Evolutionary conservation across 345 rosid genomes (phyloP), one percentile per base, ranked within the genome.

Genomic region (Salix caprea): DNA sequence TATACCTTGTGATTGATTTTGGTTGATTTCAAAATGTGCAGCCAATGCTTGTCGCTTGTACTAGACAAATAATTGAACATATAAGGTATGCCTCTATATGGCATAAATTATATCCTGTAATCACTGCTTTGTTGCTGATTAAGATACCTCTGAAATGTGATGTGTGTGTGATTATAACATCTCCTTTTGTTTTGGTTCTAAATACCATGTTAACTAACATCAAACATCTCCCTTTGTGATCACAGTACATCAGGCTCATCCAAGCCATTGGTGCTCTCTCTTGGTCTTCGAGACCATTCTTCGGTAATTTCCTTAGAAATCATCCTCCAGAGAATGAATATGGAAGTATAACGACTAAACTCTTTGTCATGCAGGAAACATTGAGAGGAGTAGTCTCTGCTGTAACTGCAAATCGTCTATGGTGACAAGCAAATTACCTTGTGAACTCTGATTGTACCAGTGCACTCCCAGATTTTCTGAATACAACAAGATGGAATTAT

Each of bases 251-350:
- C 82, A 44, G 93, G 86, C 48, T 84, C 89, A 64, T 85, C 97
- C 32, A 85, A 62, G 90, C 86, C 96, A 14, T 81, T 95, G 83
- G 86, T 95, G 76, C 88, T 95, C 23, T 86, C 98, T 48, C 97
- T 95, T 23, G 98, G 99, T 74, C 98, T 95, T 48, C 93, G 86
- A 84, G 94, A 93, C 81, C 98, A 93, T 84, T 89, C 97, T 30
- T 16, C 16, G 95, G 99, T 92, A 91, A 58, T 36, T 2, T 67
- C 26, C 46, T 66, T 32, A 14, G 14, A 36, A 18, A 3, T 6
- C 12, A 12, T 14, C 40, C 65, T 61, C 11, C 13, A 0, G 69
- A 65, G 21, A 37, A 30, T 40, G 28, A 34, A 73, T 64, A 2
- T 30, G 1, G 10, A 6, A 18, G 32, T 15, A 54, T 32, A 2